Evolutionary conservation across 805 yeast genomes (phyloP).

Genomic region (Torulaspora microellipsoides): DNA sequence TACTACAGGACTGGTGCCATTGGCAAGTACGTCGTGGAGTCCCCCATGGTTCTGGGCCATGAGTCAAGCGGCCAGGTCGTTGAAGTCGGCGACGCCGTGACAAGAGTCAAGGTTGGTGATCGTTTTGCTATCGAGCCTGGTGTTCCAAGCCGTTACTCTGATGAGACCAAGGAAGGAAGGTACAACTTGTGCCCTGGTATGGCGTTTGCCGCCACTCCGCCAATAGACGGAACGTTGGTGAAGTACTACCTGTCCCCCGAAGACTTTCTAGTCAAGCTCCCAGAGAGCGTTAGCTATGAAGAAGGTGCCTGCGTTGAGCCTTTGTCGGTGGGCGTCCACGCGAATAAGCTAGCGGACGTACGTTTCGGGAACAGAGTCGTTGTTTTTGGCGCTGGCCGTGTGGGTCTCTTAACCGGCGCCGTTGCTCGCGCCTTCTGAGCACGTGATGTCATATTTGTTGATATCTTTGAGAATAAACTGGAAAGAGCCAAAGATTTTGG

Average conservation of each 20-base stretch:
- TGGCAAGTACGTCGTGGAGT: slow-evolving; percentile 66
- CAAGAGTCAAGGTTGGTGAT: slow-evolving; percentile 68
- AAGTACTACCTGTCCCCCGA: slow-evolving; percentile 71
- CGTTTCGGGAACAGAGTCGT: slow-evolving; percentile 63
- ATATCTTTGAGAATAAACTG: slow-evolving; percentile 62
- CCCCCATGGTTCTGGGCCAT: slow-evolving; percentile 86
- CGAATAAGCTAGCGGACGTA: slow-evolving; percentile 55
- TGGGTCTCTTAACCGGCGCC: slow-evolving; percentile 69
- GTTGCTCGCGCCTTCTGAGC: slow-evolving; percentile 76
- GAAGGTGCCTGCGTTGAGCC: slow-evolving; percentile 89
- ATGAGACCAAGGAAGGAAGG: slow-evolving; percentile 69
- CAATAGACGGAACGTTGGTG: slow-evolving; percentile 73
- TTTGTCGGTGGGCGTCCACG: slow-evolving; percentile 79
- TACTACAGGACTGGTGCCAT: slow-evolving; percentile 74
- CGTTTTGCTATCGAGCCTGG: slow-evolving; percentile 88
- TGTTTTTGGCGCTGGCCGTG: slow-evolving; percentile 87
- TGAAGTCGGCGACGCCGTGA: slow-evolving; percentile 63
- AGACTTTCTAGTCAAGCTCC: slow-evolving; percentile 75
- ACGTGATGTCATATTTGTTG: slow-evolving; percentile 60
- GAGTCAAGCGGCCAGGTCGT: slow-evolving; percentile 75
- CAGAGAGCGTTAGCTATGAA: slow-evolving; percentile 70
- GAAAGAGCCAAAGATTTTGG: slow-evolving; percentile 62
- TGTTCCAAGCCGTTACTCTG: slow-evolving; percentile 68
- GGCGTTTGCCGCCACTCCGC: slow-evolving; percentile 90
- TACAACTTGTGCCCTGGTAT: slow-evolving; percentile 82